Evolutionary conservation across 2,329 filamentous ascomycete species (phyloP).

Genomic region (Phialocephala subalpina): DNA sequence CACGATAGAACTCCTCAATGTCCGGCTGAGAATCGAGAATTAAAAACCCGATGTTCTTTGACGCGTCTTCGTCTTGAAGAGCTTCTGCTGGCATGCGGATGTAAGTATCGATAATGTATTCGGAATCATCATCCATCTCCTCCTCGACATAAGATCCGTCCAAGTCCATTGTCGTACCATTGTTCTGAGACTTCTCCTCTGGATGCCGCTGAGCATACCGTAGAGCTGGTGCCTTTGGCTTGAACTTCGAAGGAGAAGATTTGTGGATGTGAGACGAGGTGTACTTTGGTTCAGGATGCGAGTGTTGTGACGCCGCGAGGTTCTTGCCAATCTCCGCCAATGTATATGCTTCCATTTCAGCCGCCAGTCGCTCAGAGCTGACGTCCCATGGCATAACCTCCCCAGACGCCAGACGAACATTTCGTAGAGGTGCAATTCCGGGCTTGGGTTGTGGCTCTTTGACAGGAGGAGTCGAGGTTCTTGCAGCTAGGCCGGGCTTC

Average conservation of each 20-base stretch:
- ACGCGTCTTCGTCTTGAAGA: constrained; percentile 55
- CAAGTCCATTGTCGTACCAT: constrained; percentile 43
- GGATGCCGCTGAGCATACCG: constrained; percentile 65
- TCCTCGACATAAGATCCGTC: constrained; percentile 50
- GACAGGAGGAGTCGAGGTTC: constrained; percentile 26
- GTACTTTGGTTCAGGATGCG: constrained; percentile 26
- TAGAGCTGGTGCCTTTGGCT: constrained; percentile 62
- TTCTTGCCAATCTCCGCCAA: constrained; percentile 60
- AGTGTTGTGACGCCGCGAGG: constrained; percentile 33
- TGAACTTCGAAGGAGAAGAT: constrained; percentile 51
- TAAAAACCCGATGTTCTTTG: constrained; percentile 54
- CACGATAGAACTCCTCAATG: constrained; percentile 65
- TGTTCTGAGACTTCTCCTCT: constrained; percentile 38
- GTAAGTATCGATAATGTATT: constrained; percentile 72
- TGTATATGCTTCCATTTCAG: constrained; percentile 66
- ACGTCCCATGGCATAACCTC: constrained; percentile 49
- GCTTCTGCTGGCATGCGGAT: constrained; percentile 64
- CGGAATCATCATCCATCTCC: constrained; percentile 57
- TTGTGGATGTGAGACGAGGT: constrained; percentile 24
- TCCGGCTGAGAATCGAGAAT: constrained; percentile 45
- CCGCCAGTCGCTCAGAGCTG: constrained; percentile 53
- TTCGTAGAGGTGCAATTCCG: constrained; percentile 18
- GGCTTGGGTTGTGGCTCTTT: constrained; percentile 26
- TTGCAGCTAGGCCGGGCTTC: constrained; percentile 37
- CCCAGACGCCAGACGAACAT: constrained; percentile 46